Percentiles rank a stretch among this genome's conserved stretches.
Conservation (phyloP, 768 basidiomycete genomes). For the Tricholomella constricta region DNA sequence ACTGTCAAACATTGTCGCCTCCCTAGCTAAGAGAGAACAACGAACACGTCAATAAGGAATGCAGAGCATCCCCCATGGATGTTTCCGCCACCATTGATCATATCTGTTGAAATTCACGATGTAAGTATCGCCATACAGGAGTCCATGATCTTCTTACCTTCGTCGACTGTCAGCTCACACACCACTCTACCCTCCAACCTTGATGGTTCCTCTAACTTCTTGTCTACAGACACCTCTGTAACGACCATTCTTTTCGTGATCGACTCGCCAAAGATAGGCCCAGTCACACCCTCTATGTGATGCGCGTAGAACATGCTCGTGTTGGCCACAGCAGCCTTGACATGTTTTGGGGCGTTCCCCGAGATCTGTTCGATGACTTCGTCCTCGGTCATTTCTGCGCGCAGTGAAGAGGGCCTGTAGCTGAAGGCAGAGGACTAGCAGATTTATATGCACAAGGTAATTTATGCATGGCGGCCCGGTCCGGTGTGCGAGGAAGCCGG, state of each 20-base stretch:
- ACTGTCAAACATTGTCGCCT: background rate
- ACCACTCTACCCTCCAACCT: conserved; percentile 49
- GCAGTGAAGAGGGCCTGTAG: background rate
- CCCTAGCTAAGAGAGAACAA: conserved; percentile 5
- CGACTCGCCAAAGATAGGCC: conserved; percentile 19
- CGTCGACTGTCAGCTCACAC: conserved; percentile 41
- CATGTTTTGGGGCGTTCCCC: conserved; percentile 32
- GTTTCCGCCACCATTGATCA: conserved; percentile 50
- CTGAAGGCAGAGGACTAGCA: background rate
- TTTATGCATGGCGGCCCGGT: conserved; percentile 7
- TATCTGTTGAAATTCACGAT: conserved; percentile 38
- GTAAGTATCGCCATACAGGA: too few species aligned
- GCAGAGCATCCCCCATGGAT: conserved; percentile 61
- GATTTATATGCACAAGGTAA: background rate
- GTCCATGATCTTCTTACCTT: conserved; percentile 32
- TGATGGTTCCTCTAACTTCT: conserved; percentile 46
- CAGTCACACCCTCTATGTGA: conserved; percentile 7
- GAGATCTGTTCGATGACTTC: conserved; percentile 24
- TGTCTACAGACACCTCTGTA: conserved; percentile 43
- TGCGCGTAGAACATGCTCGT: conserved; percentile 18
- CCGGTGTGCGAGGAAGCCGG: conserved; percentile 14
- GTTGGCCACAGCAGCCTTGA: conserved; percentile 26
- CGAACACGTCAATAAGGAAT: conserved; percentile 54
- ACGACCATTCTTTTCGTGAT: conserved; percentile 26
- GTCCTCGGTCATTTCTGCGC: conserved; percentile 7